Evolutionary conservation across 2,329 filamentous ascomycete genomes (phyloP).

Genomic region (Paracamarosporium sp.): DNA sequence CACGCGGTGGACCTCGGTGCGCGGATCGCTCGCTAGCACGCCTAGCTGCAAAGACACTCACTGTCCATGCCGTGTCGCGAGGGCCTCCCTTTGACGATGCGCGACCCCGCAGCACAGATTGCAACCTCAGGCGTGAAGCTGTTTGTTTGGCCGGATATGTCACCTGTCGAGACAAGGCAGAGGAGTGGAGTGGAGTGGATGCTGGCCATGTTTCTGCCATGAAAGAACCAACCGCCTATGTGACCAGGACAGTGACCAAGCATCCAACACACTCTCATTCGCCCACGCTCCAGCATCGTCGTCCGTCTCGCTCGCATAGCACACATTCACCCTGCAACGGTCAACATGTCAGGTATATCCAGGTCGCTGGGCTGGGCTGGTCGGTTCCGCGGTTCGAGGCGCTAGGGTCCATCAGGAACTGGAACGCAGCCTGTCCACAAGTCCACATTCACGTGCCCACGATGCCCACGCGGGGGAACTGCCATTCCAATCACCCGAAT

Average conservation of each 20-base stretch:
- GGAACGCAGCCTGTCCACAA: neutral
- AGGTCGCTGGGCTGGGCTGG: too few species aligned
- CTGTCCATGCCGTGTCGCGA: neutral
- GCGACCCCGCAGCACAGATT: slow-evolving; percentile 11
- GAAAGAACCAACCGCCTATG: too few species aligned
- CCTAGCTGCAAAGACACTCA: neutral
- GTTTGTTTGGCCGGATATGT: neutral
- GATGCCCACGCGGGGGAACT: neutral
- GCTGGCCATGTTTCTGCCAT: too few species aligned
- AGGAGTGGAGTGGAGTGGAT: too few species aligned
- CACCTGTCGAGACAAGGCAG: neutral
- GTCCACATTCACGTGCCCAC: neutral
- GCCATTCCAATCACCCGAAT: neutral
- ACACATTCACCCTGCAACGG: too few species aligned
- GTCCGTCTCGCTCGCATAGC: too few species aligned
- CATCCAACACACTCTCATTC: too few species aligned
- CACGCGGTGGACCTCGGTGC: neutral
- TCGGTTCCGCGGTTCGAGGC: too few species aligned
- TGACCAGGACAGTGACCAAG: too few species aligned
- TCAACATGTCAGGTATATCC: neutral
- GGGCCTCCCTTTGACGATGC: neutral
- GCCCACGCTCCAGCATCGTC: too few species aligned
- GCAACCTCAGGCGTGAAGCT: neutral
- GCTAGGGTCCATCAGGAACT: neutral
- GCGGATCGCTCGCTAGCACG: neutral